phyloP scores from a whole-genome alignment of 1,139 yeast species.

The Hyphopichia wangnamkhiaoensis region DNA sequence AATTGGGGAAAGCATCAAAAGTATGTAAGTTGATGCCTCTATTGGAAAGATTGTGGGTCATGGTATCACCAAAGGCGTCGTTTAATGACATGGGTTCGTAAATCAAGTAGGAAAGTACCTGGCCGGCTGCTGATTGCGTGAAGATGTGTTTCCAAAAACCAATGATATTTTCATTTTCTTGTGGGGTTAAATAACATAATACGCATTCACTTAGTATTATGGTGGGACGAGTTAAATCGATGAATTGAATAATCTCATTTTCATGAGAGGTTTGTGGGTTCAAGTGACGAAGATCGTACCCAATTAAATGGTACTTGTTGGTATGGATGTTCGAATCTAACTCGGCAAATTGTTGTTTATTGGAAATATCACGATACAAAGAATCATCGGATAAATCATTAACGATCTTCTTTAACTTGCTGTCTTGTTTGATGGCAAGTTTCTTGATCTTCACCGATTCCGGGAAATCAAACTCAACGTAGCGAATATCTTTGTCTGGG shows the following conservation, averaged over 20 bases:
- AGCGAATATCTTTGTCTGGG: constrained; percentile 20
- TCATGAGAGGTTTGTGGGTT: constrained; percentile 4
- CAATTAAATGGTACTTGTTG: constrained; percentile 51
- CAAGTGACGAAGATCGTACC: constrained; percentile 53
- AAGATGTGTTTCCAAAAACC: constrained; percentile 32
- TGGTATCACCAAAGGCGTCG: constrained; percentile 79
- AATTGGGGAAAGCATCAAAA: constrained; percentile 35
- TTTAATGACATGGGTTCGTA: constrained; percentile 84
- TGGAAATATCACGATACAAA: constrained; percentile 11
- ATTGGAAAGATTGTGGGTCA: constrained; percentile 69
- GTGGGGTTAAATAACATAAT: constrained; percentile 72
- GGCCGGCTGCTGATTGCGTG: constrained; percentile 6
- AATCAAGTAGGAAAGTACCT: constrained; percentile 47
- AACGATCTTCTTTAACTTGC: constrained; percentile 20
- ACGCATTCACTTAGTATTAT: constrained; percentile 86
- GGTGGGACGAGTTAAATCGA: constrained; percentile 56
- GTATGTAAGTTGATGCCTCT: constrained; percentile 76
- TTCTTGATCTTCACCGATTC: constrained; percentile 64
- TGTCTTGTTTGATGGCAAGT: constrained; percentile 44
- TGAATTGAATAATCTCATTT: constrained; percentile 6
- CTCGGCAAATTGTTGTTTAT: constrained; percentile 24
- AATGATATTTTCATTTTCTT: constrained; percentile 55
- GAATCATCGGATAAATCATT: constrained; percentile 11
- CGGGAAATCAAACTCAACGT: constrained; percentile 77
- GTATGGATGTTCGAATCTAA: constrained; percentile 42